Base-by-base conservation (phyloP, 1,139 yeast species). In the Blastobotrys raffinosifermentans region DNA sequence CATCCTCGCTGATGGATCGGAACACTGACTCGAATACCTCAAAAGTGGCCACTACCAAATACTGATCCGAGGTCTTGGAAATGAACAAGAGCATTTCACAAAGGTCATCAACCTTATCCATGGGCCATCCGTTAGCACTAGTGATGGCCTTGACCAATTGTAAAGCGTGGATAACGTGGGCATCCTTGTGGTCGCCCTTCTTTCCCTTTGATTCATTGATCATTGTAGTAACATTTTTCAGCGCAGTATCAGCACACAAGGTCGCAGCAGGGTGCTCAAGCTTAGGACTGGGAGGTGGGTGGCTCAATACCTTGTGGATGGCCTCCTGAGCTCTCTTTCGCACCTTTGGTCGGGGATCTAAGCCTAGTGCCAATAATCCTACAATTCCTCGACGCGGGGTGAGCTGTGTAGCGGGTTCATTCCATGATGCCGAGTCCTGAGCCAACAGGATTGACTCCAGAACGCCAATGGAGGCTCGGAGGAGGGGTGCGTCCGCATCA, bases 291-390 rank as follows among this genome's bases (percentile, higher is more conserved):
- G 86, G 74, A 9, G 96, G 95, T 11, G 93, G 89, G 47, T 72
- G 71, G 4, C 64, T 47, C 46, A 91, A 66, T 21, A 91, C 67
- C 4, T 67, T 70, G 33, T 71, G 63, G 15, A 91, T 70, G 2
- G 96, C 84, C 42, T 91, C 98, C 51, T 81, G 84, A 2, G 97
- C 95, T 67, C 96, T 78, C 73, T 84, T 86, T 61, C 99, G 77
- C 9, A 93, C 94, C 55, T 93, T 93, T 22, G 99, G 98, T 58
- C 98, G 75, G 31, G 85, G 80, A 59, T 93, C 98, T 38, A 84
- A 64, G 0, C 91, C 75, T 46, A 87, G 70, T 53, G 86, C 89
- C 44, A 91, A 64, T 43, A 93, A 63, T 26, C 94, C 96, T 33
- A 76, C 72, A 45, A 89, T 64, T 18, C 93, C 95, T 64, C 94